A percentile compares a stretch with the other conserved stretches of the same genome.
phyloP scores from a whole-genome alignment of 345 rosid species.

The Crucihimalaya himalaica region DNA sequence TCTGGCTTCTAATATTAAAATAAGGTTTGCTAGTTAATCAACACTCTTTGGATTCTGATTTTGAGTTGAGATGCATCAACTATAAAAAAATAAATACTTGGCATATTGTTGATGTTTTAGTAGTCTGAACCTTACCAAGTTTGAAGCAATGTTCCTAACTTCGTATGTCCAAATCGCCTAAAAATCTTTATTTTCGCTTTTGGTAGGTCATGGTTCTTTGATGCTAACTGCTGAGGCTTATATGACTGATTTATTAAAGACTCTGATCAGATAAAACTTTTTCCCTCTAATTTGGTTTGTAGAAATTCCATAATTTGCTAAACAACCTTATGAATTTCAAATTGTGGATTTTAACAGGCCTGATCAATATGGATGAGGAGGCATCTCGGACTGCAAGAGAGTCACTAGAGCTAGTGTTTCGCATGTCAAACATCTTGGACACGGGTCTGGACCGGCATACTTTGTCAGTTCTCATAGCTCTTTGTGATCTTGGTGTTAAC shows the following conservation, averaged over 20 bases:
- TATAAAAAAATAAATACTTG: too few relatives aligned
- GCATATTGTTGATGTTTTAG: background rate
- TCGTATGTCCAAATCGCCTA: background rate
- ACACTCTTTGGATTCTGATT: background rate
- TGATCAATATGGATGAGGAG: constrained; percentile 37
- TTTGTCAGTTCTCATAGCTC: constrained; percentile 43
- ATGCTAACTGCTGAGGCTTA: background rate
- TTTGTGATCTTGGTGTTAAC: constrained; percentile 46
- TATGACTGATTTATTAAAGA: background rate
- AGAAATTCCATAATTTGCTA: background rate
- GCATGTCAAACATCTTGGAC: constrained; percentile 45
- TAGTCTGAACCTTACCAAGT: background rate
- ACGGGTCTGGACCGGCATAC: constrained; percentile 41
- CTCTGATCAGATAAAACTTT: too few relatives aligned
- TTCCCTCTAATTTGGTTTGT: background rate
- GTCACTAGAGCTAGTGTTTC: constrained; percentile 41
- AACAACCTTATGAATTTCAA: background rate
- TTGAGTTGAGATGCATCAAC: too few relatives aligned
- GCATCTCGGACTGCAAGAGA: constrained; percentile 44
- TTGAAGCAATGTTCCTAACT: background rate
- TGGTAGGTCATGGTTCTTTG: background rate
- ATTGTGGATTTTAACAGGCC: background rate
- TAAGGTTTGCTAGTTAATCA: background rate
- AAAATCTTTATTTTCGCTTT: background rate
- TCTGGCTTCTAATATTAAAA: too few relatives aligned